phyloP scores from a whole-genome alignment of 2,329 filamentous ascomycete species.

The Zelopaecilomyces penicillatus region DNA sequence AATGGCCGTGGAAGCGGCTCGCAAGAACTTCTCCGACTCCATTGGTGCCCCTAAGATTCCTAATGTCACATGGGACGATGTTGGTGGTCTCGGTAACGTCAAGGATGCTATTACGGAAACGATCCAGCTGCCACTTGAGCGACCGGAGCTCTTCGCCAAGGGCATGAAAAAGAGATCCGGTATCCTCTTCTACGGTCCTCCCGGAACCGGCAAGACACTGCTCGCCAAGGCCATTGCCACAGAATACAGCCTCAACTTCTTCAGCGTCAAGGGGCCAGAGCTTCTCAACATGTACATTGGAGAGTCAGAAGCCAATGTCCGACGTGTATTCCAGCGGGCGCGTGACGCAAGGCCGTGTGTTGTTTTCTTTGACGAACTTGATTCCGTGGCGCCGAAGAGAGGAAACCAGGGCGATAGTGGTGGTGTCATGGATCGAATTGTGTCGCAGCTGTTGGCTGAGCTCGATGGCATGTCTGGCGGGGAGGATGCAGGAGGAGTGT shows the following conservation, averaged over 20 bases:
- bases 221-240: constrained; percentile 89
- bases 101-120: constrained; percentile 97
- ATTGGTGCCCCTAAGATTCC: constrained; percentile 98
- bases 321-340: constrained; percentile 79
- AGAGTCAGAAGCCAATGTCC: constrained; percentile 86
- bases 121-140: constrained; percentile 83
- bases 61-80: constrained; percentile 93
- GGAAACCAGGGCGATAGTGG: constrained; percentile 96
- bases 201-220: constrained; percentile 87
- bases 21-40: constrained; percentile 95
- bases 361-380: constrained; percentile 89
- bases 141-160: constrained; percentile 89
- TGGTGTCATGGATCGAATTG: constrained; percentile 96
- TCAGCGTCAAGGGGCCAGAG: constrained; percentile 86
- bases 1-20: constrained; percentile 83
- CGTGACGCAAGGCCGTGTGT: constrained; percentile 80
- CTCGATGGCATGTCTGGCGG: constrained; percentile 96
- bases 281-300: constrained; percentile 95
- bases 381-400: constrained; percentile 90
- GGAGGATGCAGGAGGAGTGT: constrained; percentile 78
- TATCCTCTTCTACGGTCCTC: constrained; percentile 85
- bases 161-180: constrained; percentile 97
- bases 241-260: constrained; percentile 90
- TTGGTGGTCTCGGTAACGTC: constrained; percentile 85
- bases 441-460: constrained; percentile 88